These are phyloP conservation scores for Suhomyces ambrosiae DNA, from an alignment of 1,139 yeast genomes.

Conservation along the genomic window DNA sequence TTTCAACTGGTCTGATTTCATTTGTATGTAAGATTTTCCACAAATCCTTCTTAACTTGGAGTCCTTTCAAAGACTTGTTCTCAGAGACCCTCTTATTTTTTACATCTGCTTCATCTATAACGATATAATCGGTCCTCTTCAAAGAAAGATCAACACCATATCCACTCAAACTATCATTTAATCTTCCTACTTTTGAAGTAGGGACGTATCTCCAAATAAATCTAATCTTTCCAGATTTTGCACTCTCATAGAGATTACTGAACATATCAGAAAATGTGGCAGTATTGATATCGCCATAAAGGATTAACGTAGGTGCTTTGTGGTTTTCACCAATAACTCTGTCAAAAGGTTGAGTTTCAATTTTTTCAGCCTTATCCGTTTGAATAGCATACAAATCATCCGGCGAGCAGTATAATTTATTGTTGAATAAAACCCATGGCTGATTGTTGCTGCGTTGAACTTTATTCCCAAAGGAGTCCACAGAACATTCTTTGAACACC, in stretches of 20 bases:
- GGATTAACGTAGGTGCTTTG: constrained; percentile 41
- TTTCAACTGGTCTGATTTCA: constrained; percentile 9
- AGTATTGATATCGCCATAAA: constrained; percentile 57
- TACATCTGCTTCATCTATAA: constrained; percentile 58
- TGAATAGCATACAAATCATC: constrained; percentile 72
- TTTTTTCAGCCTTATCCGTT: constrained; percentile 33
- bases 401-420: constrained; percentile 59
- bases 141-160: constrained; percentile 67
- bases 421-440: constrained; percentile 56
- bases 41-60: constrained; percentile 14
- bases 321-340: constrained; percentile 54
- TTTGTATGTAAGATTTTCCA: constrained; percentile 14
- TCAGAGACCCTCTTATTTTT: constrained; percentile 3
- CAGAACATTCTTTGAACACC: constrained; percentile 28
- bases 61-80: constrained; percentile 1
- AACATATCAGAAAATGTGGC: constrained; percentile 58
- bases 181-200: constrained; percentile 10
- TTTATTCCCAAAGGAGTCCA: constrained; percentile 40
- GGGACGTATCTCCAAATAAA: constrained; percentile 77
- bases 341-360: constrained; percentile 50
- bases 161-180: constrained; percentile 51
- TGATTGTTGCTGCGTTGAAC: constrained; percentile 24
- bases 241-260: constrained; percentile 58
- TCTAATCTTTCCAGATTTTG: constrained; percentile 64
- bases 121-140: constrained; percentile 65